Conservation (phyloP, 768 basidiomycete species). For the Boletus reticulatus region DNA sequence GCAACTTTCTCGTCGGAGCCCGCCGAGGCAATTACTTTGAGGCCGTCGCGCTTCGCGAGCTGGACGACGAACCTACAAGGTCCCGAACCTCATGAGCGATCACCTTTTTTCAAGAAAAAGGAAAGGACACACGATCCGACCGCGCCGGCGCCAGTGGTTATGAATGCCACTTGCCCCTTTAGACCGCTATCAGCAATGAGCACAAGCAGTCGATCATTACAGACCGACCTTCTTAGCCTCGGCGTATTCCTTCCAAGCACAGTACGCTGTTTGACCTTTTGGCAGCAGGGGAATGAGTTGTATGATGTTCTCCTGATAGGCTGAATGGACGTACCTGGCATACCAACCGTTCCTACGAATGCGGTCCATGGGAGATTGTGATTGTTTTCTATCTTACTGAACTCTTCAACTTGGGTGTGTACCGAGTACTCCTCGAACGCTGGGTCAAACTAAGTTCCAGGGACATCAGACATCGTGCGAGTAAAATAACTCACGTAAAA, state of each 20-base stretch:
- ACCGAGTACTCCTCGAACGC: conserved; percentile 20
- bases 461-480: conserved; percentile 33
- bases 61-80: conserved; percentile 43
- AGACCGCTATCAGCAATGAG: not conserved
- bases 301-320: conserved; percentile 7
- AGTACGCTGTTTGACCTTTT: conserved; percentile 27
- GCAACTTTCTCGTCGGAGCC: conserved; percentile 71
- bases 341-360: conserved; percentile 33
- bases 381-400: conserved; percentile 24
- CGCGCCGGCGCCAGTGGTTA: conserved; percentile 42
- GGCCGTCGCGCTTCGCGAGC: conserved; percentile 46
- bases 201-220: not conserved
- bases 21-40: conserved; percentile 69
- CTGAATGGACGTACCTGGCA: conserved; percentile 16
- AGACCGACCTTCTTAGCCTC: conserved; percentile 22
- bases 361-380: conserved; percentile 30
- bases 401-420: not conserved
- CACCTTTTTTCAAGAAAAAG: not conserved
- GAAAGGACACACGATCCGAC: conserved; percentile 54
- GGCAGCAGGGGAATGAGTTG: not conserved
- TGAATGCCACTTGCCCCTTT: conserved; percentile 49
- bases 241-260: conserved; percentile 18
- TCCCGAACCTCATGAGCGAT: conserved; percentile 2
- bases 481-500: conserved; percentile 37
- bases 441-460: conserved; percentile 40